Conservation (phyloP, 306 rosid species). For the Macrotyloma uniflorum region DNA sequence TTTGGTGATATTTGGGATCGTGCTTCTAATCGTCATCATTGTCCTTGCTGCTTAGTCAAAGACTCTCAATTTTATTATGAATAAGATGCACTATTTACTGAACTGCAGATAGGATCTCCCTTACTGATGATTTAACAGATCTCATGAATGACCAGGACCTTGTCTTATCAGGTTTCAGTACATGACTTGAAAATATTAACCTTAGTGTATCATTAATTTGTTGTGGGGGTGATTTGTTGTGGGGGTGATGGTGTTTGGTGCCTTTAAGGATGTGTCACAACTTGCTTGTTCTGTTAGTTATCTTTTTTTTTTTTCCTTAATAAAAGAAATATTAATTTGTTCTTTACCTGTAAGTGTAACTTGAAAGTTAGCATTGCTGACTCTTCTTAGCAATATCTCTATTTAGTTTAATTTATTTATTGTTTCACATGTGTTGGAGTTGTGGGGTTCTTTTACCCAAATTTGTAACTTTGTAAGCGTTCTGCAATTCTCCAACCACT, state of each 20-base stretch:
- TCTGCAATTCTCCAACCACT: not conserved
- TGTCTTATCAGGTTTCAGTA: conserved; percentile 37
- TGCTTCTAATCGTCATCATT: conserved; percentile 84
- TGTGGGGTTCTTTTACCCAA: not conserved
- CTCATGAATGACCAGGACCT: conserved; percentile 42
- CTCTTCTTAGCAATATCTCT: conserved; percentile 6
- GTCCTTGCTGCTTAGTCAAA: conserved; percentile 75
- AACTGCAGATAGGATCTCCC: conserved; percentile 29
- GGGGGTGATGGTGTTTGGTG: conserved; percentile 45
- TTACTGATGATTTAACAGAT: conserved; percentile 37
- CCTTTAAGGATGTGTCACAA: conserved; percentile 37
- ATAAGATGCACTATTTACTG: conserved; percentile 39
- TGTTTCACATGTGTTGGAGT: not conserved
- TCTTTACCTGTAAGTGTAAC: conserved; percentile 29
- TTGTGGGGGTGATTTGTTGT: conserved; percentile 34
- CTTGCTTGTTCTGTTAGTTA: conserved; percentile 39
- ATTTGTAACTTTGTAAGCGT: not conserved
- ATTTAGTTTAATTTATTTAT: not conserved
- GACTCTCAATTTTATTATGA: conserved; percentile 20
- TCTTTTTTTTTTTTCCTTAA: conserved; percentile 32
- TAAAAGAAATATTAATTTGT: conserved; percentile 44
- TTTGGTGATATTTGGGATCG: conserved; percentile 90
- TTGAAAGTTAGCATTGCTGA: not conserved
- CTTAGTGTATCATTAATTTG: conserved; percentile 38
- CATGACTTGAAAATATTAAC: conserved; percentile 28